phyloP scores from a whole-genome alignment of 768 basidiomycete species.

The Mycena metata region DNA sequence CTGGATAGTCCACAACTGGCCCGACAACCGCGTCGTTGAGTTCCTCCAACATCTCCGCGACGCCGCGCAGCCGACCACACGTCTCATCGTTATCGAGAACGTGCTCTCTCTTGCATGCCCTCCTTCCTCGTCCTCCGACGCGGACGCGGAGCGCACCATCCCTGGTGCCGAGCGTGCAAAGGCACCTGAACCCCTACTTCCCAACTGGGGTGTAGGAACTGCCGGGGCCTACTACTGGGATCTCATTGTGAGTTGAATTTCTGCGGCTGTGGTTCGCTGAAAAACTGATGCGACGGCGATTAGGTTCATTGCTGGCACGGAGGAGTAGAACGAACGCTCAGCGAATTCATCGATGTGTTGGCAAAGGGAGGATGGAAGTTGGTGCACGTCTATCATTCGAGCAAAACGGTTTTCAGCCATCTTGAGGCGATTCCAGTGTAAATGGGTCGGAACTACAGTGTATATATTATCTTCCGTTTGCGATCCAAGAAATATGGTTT shows the following conservation, averaged over 20 bases:
- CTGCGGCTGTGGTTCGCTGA: no score
- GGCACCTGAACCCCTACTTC: neutral
- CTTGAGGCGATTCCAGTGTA: no score
- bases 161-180: neutral
- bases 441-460: no score
- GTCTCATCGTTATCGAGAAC: neutral
- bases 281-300: no score
- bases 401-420: no score
- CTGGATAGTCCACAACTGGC: no score
- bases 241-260: neutral
- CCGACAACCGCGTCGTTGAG: neutral
- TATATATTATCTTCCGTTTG: no score
- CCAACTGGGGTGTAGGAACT: neutral
- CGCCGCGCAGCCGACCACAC: neutral
- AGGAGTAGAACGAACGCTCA: constrained; percentile 32
- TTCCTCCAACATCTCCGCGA: neutral
- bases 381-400: constrained; percentile 17
- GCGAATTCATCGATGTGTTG: constrained; percentile 15
- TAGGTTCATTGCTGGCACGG: constrained; percentile 31
- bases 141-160: neutral
- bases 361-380: constrained; percentile 30
- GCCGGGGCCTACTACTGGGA: neutral
- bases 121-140: no score
- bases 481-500: no score
- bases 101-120: neutral